Evolutionary conservation across 441 rosid genomes (phyloP), one percentile per base, ranked within the genome.

Genomic region (Macaranga tanarius): DNA sequence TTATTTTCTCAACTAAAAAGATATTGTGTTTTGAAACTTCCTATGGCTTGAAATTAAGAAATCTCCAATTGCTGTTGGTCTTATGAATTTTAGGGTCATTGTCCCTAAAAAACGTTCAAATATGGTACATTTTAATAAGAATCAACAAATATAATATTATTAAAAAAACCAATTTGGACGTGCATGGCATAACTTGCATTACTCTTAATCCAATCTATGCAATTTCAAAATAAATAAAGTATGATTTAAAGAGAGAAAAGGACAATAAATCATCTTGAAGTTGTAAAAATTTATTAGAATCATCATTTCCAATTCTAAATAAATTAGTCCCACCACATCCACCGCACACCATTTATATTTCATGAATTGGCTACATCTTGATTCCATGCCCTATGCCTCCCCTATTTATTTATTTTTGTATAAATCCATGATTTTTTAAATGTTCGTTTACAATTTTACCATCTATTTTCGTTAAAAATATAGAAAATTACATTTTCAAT

Each of bases 341-440:
- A 51, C 69, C 68, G 77, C 72, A 70, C 68, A 25, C 76, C 71
- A 50, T 73, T 77, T 22, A 31, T 31, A 31, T 31, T 31, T 31
- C 38, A 5, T 31, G 38, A 31, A 31, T 31, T 31, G 38, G 0
- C 5, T 31, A 1, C 1, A 1, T 4, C 19, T 16, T 63, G 48
- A 22, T 20, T 20, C 7, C 68, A 7, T 25, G n/a, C 47, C 31
- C 5, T 11, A 3, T 52, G 9, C 28, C 7, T 7, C 34, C 26
- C 31, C 9, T 11, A n/a, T 38, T 40, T 69, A n/a, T 40, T 56
- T 1, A 20, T 40, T 58, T 23, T 58, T 58, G 38, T 31, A 34
- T 31, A 1, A 31, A 31, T 31, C 25, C 47, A 42, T 42, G 48
- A 2, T 34, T 34, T 34, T 28, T 13, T 7, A 17, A 62, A 40